Percentiles rank a stretch among this genome's conserved stretches.
phyloP scores from a whole-genome alignment of 1,284 basidiomycete species.

The Ustilago sp. region DNA sequence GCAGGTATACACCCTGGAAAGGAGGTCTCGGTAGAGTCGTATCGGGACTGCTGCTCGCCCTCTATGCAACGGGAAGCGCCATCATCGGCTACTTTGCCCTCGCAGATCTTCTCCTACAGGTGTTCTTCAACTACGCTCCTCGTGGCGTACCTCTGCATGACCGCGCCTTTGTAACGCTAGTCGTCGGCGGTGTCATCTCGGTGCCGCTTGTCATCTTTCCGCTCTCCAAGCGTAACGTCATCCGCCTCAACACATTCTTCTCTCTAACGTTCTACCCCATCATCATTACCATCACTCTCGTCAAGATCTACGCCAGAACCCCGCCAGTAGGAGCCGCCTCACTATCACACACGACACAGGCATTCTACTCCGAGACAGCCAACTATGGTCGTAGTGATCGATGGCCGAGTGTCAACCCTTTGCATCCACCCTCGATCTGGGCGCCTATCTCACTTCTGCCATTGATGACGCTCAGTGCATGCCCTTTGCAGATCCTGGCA shows the following conservation, averaged over 20 bases:
- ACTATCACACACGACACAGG: neutral
- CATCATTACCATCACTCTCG: constrained; percentile 52
- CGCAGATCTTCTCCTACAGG: constrained; percentile 64
- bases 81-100: constrained; percentile 66
- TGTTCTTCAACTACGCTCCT: constrained; percentile 63
- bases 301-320: constrained; percentile 46
- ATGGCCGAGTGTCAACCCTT: constrained; percentile 47
- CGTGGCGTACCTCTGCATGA: constrained; percentile 61
- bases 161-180: constrained; percentile 63
- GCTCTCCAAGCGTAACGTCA: constrained; percentile 65
- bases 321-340: constrained; percentile 7
- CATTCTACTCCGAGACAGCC: neutral
- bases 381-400: neutral
- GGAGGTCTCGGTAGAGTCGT: constrained; percentile 56
- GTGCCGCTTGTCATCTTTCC: constrained; percentile 64
- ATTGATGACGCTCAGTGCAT: constrained; percentile 61
- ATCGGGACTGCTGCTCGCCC: constrained; percentile 53
- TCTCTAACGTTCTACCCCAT: constrained; percentile 59
- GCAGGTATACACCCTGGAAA: constrained; percentile 64
- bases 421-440: constrained; percentile 60
- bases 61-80: constrained; percentile 65
- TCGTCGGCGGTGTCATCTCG: constrained; percentile 59
- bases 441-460: constrained; percentile 66
- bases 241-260: constrained; percentile 62
- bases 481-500: constrained; percentile 66